Base-by-base conservation (phyloP, 345 rosid species). In the Ailanthus altissimus region DNA sequence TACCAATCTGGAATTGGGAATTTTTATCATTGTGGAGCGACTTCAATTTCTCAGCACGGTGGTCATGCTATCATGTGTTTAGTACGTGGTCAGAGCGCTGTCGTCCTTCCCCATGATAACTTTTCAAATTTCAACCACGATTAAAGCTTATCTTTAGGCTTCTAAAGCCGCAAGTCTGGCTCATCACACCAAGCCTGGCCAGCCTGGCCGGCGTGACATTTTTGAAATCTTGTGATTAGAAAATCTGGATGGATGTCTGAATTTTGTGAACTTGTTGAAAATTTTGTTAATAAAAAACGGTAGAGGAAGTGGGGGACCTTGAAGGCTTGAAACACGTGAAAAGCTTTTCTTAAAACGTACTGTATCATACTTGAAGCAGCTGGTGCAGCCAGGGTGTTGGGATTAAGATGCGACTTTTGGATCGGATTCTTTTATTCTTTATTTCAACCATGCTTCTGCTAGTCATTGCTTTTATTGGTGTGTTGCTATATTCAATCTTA, bases 401-500 rank as follows among this genome's bases (percentile, higher is more conserved):
- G 15, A 11, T 49, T 49, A 49, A 49, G 53, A 49, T 49, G 53
- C 12, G 14, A 49, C 53, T 12, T 11, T 0, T 11, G 53, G 15
- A 49, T 49, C 1, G 12, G 12, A n/a, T 49, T 11, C 16, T 11
- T 49, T 23, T 6, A n/a, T 21, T n/a, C 20, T 56, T 56, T 56
- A 3, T 56, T 7, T 20, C 26, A n/a, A 64, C 20, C 18, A 9
- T n/a, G 18, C 70, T 21, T 66, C 15, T 21, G 25, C 25, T 9
- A 14, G 28, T 21, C 36, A 67, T 45, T 67, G 38, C 49, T 7
- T 56, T 21, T 13, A 21, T 42, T 12, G 25, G 14, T 56, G 25
- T 8, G 32, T 12, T 69, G 42, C 57, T 15, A 36, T 45, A 32
- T 74, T 53, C 61, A 38, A 75, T 50, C n/a, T 71, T 66, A 32